Evolutionary conservation across 495 filamentous ascomycete genomes (phyloP).

Genomic region (Penicillium herquei): DNA sequence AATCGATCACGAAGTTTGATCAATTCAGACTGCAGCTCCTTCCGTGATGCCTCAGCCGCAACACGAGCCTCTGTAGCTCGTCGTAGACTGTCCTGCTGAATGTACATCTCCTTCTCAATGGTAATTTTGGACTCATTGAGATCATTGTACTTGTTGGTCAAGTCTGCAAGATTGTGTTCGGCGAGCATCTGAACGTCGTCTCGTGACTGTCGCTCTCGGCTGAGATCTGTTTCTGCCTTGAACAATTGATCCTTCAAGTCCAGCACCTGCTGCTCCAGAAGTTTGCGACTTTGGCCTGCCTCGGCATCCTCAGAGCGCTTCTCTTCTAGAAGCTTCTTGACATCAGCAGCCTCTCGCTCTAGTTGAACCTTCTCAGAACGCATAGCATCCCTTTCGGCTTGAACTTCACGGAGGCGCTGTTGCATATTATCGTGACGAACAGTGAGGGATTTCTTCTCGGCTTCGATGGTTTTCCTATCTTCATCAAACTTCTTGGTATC

Average conservation of each 20-base stretch:
- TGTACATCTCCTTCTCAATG: constrained; percentile 97
- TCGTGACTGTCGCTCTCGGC: constrained; percentile 89
- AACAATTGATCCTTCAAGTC: constrained; percentile 85
- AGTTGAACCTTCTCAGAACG: constrained; percentile 77
- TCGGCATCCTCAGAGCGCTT: constrained; percentile 87
- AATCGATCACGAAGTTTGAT: constrained; percentile 79
- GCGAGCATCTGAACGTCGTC: constrained; percentile 91
- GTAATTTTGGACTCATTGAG: constrained; percentile 94
- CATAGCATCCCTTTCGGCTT: constrained; percentile 85
- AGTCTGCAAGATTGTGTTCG: constrained; percentile 78
- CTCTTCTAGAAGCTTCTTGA: constrained; percentile 80
- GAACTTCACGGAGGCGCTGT: constrained; percentile 73
- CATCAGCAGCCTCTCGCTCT: constrained; percentile 84
- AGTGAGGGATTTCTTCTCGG: constrained; percentile 65
- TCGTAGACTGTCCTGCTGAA: constrained; percentile 91
- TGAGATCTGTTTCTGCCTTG: constrained; percentile 82
- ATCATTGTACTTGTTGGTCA: constrained; percentile 82
- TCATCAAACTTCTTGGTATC: constrained; percentile 77
- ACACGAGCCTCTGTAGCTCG: constrained; percentile 79
- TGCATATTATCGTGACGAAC: constrained; percentile 79
- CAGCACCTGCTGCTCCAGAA: constrained; percentile 83
- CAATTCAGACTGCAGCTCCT: constrained; percentile 84
- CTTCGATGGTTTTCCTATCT: constrained; percentile 72
- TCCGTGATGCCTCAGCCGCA: constrained; percentile 78
- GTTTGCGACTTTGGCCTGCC: constrained; percentile 77